Conservation (phyloP, 1,284 basidiomycete species). For the Melampsora americana region DNA sequence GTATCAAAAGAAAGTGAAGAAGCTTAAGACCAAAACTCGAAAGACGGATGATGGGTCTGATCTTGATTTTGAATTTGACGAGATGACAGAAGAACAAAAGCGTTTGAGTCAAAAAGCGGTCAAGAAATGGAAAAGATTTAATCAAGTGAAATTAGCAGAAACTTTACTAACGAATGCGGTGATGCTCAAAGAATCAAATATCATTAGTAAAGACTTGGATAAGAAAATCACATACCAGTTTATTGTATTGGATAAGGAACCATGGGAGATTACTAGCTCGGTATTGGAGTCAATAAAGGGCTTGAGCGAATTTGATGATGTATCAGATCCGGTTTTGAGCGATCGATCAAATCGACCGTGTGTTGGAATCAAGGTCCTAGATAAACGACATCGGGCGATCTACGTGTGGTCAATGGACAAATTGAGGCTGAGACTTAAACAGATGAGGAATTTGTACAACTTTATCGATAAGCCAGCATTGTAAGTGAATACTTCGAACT, state of each 20-base stretch:
- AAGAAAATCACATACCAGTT: conserved; percentile 90
- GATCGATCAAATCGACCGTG: conserved; percentile 63
- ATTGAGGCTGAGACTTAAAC: conserved; percentile 78
- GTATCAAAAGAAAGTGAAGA: conserved; percentile 50
- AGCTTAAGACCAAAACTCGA: conserved; percentile 72
- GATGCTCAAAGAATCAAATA: conserved; percentile 86
- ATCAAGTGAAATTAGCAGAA: conserved; percentile 88
- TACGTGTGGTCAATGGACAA: conserved; percentile 87
- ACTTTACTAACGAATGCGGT: conserved; percentile 78
- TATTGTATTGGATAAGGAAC: conserved; percentile 75
- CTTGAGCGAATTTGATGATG: conserved; percentile 85
- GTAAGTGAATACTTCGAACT: background rate
- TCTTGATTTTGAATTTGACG: conserved; percentile 67
- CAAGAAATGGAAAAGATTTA: conserved; percentile 76
- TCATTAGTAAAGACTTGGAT: conserved; percentile 80
- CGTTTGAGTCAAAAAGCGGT: conserved; percentile 74
- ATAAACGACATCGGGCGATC: conserved; percentile 76
- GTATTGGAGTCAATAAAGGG: conserved; percentile 81
- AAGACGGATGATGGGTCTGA: conserved; percentile 56
- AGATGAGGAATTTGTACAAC: conserved; percentile 90
- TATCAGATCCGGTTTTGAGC: conserved; percentile 66
- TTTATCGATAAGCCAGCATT: conserved; percentile 85
- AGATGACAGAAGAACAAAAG: conserved; percentile 73
- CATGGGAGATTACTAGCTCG: conserved; percentile 73
- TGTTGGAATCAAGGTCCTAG: conserved; percentile 84